Base-by-base conservation (phyloP, 2,329 filamentous ascomycete genomes). In the Neonectria sp. region DNA sequence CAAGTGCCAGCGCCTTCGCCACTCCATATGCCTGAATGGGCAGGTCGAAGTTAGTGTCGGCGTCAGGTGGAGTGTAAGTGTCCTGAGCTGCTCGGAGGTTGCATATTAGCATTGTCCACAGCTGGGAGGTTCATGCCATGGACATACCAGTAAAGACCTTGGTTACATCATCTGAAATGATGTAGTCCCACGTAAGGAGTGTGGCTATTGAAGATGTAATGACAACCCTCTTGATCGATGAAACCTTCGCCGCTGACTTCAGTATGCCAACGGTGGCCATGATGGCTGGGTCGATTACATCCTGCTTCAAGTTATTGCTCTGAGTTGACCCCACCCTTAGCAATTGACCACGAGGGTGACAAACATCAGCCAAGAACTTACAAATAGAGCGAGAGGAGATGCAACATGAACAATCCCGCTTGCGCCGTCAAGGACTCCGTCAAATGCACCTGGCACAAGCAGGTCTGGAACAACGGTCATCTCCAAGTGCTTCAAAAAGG, bases 21-120 rank as follows among this genome's bases (percentile, higher is more conserved):
- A 80, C 78, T 3, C 69, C 70, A 66, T 83, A 83, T 24, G 80
- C 81, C 6, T 73, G 76, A 40, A 81, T 73, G 55, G 74, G 72
- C 60, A 73, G 73, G 24, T 65, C 63, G 68, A 79, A 79, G 11
- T 79, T 80, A 27, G n/a, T 13, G 6, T 49, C 46, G 3, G 25
- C n/a, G 46, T 27, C 25, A 24, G 46, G 25, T 11, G 25, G 46
- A 27, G 46, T 31, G 15, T 49, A 49, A 21, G 46, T 49, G 4
- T 49, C 46, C 6, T 13, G 46, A 21, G 46, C 46, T 49, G 25
- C 46, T 24, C n/a, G 11, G 46, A 27, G n/a, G 46, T 49, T 13
- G 25, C 5, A 11, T 2, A 49, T 21, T 4, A 24, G 46, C 15
- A 49, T 21, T 27, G 25, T 21, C 6, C 9, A 49, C 46, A 27